Base-by-base conservation (phyloP, 2,329 filamentous ascomycete genomes). In the Curvularia verruculosa region DNA sequence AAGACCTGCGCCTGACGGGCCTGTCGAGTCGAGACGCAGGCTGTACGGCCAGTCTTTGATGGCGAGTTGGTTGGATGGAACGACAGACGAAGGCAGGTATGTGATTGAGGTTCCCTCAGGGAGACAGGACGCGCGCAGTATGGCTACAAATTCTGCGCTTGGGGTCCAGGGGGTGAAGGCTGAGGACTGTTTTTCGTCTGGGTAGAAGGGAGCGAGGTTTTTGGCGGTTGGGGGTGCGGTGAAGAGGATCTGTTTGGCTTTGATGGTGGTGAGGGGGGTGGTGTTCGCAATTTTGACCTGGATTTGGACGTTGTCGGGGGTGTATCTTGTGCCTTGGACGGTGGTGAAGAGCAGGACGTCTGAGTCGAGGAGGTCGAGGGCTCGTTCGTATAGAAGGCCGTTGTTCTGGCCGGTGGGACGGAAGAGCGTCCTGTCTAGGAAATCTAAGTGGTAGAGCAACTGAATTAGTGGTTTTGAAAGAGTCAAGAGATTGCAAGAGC, bases 351-450 rank as follows among this genome's bases (percentile, higher is more conserved):
- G 53, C 0, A 60, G 50, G 8, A 64, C 55, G 37, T 65, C 59
- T 1, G 54, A 9, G 15, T 51, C 43, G 1, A 70, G 60, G 5
- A 69, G 52, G 2, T 57, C 43, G 15, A 67, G 62, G 18, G 68
- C 64, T 24, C 64, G 65, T 45, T 66, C 51, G 44, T 70, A 69
- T 10, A 70, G 28, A 7, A 70, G 29, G 28, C 64, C 63, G 39
- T 70, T 70, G 21, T 59, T 65, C 5, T 52, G 63, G 5, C 55
- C 19, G 3, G 7, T 26, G 2, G 66, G 66, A 15, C 43, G 34
- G 36, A 69, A 49, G 10, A 68, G 53, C 3, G 29, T 29, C 19
- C 34, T 31, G 4, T 37, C 26, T 12, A 64, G n/a, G 10, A 65
- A 21, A 44, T 52, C 59, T 50, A 44, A 10, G 3, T n/a, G 7